A percentile compares a stretch with the other conserved stretches of the same genome.
Evolutionary conservation across 345 rosid genomes (phyloP).

Genomic region (Boechera stricta): DNA sequence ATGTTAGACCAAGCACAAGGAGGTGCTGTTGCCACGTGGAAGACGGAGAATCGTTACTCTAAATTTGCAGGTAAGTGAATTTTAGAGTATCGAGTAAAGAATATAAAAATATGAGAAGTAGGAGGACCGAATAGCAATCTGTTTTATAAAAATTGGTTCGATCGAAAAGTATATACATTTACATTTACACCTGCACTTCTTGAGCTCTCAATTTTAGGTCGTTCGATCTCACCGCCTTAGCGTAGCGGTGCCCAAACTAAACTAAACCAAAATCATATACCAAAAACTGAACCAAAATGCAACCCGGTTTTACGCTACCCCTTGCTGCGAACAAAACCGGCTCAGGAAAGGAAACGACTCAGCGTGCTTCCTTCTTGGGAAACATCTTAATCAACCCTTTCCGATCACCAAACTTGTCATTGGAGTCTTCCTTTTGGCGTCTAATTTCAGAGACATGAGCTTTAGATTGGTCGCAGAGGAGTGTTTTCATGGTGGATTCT

Average conservation of each 20-base stretch:
- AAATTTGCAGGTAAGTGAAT: not conserved
- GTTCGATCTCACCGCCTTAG: conserved; percentile 2
- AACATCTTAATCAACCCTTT: not conserved
- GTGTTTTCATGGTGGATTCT: conserved; percentile 34
- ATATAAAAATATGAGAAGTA: not conserved
- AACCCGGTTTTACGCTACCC: not conserved
- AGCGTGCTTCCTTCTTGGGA: not conserved
- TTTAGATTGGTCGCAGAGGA: not conserved
- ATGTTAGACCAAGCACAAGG: not conserved
- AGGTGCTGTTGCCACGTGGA: conserved; percentile 35
- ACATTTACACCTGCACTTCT: not conserved
- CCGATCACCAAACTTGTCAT: not conserved
- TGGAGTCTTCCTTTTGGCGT: not conserved
- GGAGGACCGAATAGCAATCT: not conserved
- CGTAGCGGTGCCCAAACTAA: not conserved
- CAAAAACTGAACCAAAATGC: not conserved
- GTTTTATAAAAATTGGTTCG: not conserved
- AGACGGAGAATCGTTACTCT: not conserved
- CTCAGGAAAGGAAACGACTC: not conserved
- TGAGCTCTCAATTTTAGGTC: not conserved
- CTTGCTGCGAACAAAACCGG: not conserved
- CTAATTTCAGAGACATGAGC: not conserved
- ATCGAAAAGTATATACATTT: not conserved
- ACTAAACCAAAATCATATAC: not conserved
- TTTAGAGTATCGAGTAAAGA: not conserved